phyloP scores from a whole-genome alignment of 1,284 basidiomycete genomes.

The Ceratobasidium theobromae region DNA sequence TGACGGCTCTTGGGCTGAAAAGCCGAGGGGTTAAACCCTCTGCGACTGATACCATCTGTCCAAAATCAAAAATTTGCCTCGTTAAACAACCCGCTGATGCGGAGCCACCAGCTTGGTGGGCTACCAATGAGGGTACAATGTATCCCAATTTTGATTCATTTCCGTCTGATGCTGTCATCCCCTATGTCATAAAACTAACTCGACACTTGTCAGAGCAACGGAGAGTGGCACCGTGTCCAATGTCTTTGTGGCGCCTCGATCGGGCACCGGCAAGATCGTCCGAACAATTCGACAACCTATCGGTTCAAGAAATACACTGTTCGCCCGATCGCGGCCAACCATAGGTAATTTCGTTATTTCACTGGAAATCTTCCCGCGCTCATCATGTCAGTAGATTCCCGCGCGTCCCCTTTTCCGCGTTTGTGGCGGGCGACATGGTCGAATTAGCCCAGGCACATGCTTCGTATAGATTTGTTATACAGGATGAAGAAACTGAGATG shows the following conservation, averaged over 20 bases:
- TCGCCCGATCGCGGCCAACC: slow-evolving; percentile 55
- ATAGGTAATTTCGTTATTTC: slow-evolving; percentile 34
- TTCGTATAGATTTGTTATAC: slow-evolving; percentile 81
- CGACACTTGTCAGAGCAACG: slow-evolving; percentile 44
- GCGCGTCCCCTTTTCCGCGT: slow-evolving; percentile 75
- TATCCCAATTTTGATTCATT: slow-evolving; percentile 38
- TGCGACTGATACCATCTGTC: slow-evolving; percentile 89
- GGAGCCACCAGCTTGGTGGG: slow-evolving; percentile 70
- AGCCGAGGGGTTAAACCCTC: slow-evolving; percentile 40
- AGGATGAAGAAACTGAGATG: slow-evolving; percentile 78
- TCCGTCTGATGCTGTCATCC: slow-evolving; percentile 31
- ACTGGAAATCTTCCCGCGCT: slow-evolving; percentile 33
- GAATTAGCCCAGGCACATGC: slow-evolving; percentile 87
- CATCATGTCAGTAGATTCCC: slow-evolving; percentile 49
- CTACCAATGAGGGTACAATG: slow-evolving; percentile 80
- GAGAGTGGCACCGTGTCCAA: slow-evolving; percentile 63
- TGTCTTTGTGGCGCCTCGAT: slow-evolving; percentile 78
- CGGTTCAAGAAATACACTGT: slow-evolving; percentile 80
- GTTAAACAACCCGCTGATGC: slow-evolving; percentile 78
- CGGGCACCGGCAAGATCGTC: slow-evolving; percentile 64
- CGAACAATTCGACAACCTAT: slow-evolving; percentile 53
- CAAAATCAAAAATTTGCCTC: slow-evolving; percentile 63
- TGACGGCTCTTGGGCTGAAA: slow-evolving; percentile 8
- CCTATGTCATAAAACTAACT: slow-evolving; percentile 38
- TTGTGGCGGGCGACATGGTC: slow-evolving; percentile 82